phyloP scores from a whole-genome alignment of 139 green algal genomes.

The Asterochloris sp. region DNA sequence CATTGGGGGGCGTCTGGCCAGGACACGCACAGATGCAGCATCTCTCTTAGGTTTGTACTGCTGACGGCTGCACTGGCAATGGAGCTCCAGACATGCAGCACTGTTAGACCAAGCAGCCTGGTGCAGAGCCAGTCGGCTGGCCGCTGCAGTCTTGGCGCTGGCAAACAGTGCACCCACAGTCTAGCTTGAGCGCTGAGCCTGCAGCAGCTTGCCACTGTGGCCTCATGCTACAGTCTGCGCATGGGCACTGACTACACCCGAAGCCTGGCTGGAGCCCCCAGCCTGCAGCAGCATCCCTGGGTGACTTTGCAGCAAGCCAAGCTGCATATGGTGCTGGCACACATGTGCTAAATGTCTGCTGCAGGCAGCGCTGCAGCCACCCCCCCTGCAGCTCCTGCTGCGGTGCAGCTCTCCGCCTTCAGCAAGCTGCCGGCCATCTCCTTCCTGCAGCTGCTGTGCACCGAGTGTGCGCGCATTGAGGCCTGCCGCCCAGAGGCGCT shows the following conservation, averaged over 20 bases:
- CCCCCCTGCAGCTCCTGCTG: background rate
- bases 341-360: background rate
- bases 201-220: no score
- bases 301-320: background rate
- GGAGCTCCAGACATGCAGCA: no score
- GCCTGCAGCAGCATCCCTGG: slow-evolving; percentile 7
- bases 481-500: background rate
- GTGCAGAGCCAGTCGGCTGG: no score
- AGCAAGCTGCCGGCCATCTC: slow-evolving; percentile 32
- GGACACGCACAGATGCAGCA: no score
- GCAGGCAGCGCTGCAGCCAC: slow-evolving; percentile 10
- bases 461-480: slow-evolving; percentile 40
- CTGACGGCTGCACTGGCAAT: no score
- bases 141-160: no score
- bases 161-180: no score
- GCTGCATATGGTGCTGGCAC: background rate
- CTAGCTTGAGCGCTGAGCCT: no score
- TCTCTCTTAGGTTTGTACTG: no score
- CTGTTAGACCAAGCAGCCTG: no score
- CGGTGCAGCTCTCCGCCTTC: slow-evolving; percentile 8
- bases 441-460: slow-evolving; percentile 42
- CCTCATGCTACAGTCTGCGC: no score
- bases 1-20: no score
- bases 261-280: background rate
- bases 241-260: background rate